These are phyloP conservation scores for Pilaira anomala DNA, from an alignment of 192 early-diverging fungal genomes.

Conservation along the genomic window DNA sequence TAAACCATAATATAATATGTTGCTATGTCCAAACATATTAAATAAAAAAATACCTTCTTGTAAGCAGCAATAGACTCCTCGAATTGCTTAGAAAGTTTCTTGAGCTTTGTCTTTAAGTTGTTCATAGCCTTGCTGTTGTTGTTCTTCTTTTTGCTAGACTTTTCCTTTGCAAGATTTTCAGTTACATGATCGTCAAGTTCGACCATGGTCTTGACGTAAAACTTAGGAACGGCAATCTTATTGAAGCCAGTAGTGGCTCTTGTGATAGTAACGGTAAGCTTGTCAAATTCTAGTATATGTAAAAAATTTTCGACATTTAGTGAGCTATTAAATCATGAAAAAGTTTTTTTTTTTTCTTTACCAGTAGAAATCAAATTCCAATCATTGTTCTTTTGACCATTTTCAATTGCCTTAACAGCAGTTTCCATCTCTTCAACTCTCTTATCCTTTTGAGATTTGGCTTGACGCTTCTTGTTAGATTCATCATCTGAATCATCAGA, in stretches of 20 bases:
- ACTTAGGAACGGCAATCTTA: slow-evolving; percentile 53
- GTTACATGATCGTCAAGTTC: slow-evolving; percentile 78
- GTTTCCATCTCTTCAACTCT: slow-evolving; percentile 78
- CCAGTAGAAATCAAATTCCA: slow-evolving; percentile 83
- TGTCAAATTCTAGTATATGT: slow-evolving; percentile 76
- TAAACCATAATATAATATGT: background rate
- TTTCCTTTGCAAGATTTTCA: slow-evolving; percentile 53
- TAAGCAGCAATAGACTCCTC: slow-evolving; percentile 72
- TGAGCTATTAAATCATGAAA: background rate
- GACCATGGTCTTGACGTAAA: slow-evolving; percentile 72
- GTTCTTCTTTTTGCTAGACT: slow-evolving; percentile 78
- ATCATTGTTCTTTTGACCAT: slow-evolving; percentile 82
- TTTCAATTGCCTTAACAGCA: slow-evolving; percentile 62
- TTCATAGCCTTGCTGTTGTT: slow-evolving; percentile 79
- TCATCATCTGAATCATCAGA: slow-evolving; percentile 51
- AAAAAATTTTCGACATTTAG: slow-evolving; percentile 8
- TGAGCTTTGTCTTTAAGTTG: slow-evolving; percentile 89
- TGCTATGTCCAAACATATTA: slow-evolving; percentile 14
- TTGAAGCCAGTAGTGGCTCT: slow-evolving; percentile 62
- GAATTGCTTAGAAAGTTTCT: slow-evolving; percentile 81
- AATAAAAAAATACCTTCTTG: slow-evolving; percentile 36
- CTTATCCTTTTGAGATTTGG: slow-evolving; percentile 85
- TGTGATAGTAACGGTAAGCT: slow-evolving; percentile 63
- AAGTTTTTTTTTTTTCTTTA: slow-evolving; percentile 35
- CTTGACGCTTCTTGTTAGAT: slow-evolving; percentile 69